Evolutionary conservation across 805 yeast genomes (phyloP).

Genomic region (Candida glaebosa): DNA sequence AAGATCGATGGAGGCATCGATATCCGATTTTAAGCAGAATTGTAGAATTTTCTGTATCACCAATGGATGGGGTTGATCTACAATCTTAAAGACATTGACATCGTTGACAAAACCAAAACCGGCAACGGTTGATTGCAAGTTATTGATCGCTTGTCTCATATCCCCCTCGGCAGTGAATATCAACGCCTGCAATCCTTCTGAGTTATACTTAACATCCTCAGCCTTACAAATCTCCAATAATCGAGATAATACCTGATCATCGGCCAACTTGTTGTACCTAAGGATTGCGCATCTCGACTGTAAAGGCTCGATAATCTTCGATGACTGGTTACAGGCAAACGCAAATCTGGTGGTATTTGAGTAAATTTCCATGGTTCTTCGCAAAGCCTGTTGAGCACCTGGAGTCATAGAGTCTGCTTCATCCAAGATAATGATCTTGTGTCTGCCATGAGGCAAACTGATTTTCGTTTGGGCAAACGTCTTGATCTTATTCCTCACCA

Average conservation of each 20-base stretch:
- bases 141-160: slow-evolving; percentile 97
- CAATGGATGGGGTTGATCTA: slow-evolving; percentile 94
- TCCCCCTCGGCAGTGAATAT: slow-evolving; percentile 97
- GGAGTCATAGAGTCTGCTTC: slow-evolving; percentile 98
- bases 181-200: slow-evolving; percentile 89
- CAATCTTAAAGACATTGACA: slow-evolving; percentile 90
- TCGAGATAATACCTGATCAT: slow-evolving; percentile 79
- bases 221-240: slow-evolving; percentile 63
- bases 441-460: slow-evolving; percentile 81
- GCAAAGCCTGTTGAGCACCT: slow-evolving; percentile 91
- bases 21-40: slow-evolving; percentile 38
- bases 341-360: slow-evolving; percentile 96
- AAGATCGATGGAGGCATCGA: slow-evolving; percentile 64
- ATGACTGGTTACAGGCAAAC: slow-evolving; percentile 95
- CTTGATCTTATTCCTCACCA: slow-evolving; percentile 89
- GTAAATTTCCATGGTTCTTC: slow-evolving; percentile 93
- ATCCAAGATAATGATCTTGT: slow-evolving; percentile 88
- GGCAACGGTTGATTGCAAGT: slow-evolving; percentile 88
- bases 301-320: slow-evolving; percentile 92
- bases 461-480: slow-evolving; percentile 95
- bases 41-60: slow-evolving; percentile 63
- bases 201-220: slow-evolving; percentile 74
- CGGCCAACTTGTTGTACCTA: slow-evolving; percentile 75
- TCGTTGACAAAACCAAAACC: slow-evolving; percentile 92
- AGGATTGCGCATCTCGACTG: slow-evolving; percentile 96